Conservation (phyloP, 345 rosid genomes). For the Pistacia atlantica region DNA sequence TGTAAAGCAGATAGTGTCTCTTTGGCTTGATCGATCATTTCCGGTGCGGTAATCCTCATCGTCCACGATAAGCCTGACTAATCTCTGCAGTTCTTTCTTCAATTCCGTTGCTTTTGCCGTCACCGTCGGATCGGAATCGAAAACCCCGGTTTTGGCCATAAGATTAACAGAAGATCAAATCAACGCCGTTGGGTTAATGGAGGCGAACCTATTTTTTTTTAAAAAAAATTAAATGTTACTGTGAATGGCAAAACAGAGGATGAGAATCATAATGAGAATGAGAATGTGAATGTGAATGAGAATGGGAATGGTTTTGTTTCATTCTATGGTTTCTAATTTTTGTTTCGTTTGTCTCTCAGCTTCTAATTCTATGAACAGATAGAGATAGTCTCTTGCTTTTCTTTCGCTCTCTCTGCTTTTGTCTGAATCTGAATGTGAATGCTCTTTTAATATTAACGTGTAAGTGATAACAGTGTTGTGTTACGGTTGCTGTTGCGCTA, state of each 20-base stretch:
- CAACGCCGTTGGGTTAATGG: conserved; percentile 15
- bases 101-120: conserved; percentile 62
- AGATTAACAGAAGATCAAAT: conserved; percentile 12
- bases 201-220: not conserved
- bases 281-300: conserved; percentile 21
- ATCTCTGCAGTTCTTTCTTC: conserved; percentile 68
- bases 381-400: not conserved
- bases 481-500: too few relatives aligned
- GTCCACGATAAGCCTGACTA: conserved; percentile 62
- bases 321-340: not conserved
- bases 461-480: too few relatives aligned
- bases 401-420: not conserved
- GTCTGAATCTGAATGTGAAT: not conserved
- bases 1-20: conserved; percentile 55
- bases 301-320: conserved; percentile 18
- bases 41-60: conserved; percentile 64
- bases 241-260: not conserved
- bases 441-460: too few relatives aligned
- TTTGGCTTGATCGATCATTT: conserved; percentile 67
- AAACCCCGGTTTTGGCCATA: conserved; percentile 70
- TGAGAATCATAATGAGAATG: conserved; percentile 2
- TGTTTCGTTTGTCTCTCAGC: not conserved
- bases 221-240: not conserved
- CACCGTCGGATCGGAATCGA: conserved; percentile 66
- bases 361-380: not conserved